These are phyloP conservation scores for Cenchrus americanus DNA, from an alignment of 176 grass and related monocot species.

Conservation along the genomic window DNA sequence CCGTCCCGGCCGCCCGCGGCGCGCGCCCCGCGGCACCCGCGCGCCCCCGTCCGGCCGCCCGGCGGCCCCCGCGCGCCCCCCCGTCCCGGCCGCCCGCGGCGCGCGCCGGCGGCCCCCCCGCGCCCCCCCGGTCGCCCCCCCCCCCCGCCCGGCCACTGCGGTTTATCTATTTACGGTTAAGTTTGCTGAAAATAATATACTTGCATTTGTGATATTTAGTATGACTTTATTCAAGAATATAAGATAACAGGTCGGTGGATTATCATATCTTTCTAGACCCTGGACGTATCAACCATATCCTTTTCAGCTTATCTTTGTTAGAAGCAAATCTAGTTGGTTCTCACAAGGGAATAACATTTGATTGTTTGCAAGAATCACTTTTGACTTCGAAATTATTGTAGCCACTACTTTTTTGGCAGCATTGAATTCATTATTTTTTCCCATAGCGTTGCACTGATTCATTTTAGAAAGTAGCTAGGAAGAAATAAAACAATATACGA, in stretches of 20 bases:
- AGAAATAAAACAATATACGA: slow-evolving; percentile 8
- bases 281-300: slow-evolving; percentile 12
- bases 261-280: slow-evolving; percentile 25
- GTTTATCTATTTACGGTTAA: not conserved
- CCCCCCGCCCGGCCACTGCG: too few relatives aligned
- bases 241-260: not conserved
- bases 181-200: not conserved
- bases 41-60: too few relatives aligned
- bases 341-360: slow-evolving; percentile 20
- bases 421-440: slow-evolving; percentile 32
- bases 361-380: slow-evolving; percentile 34
- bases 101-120: too few relatives aligned
- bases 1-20: too few relatives aligned
- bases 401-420: not conserved
- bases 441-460: not conserved
- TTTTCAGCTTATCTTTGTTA: slow-evolving; percentile 35
- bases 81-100: too few relatives aligned
- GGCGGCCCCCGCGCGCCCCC: too few relatives aligned
- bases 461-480: not conserved
- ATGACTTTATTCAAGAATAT: not conserved
- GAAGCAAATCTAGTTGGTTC: slow-evolving; percentile 39
- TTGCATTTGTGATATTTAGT: not conserved
- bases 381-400: slow-evolving; percentile 25
- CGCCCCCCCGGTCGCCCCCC: too few relatives aligned
- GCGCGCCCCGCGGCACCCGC: too few relatives aligned